These are phyloP conservation scores for Acer yangbiense DNA, from an alignment of 345 rosid genomes.

Conservation along the genomic window DNA sequence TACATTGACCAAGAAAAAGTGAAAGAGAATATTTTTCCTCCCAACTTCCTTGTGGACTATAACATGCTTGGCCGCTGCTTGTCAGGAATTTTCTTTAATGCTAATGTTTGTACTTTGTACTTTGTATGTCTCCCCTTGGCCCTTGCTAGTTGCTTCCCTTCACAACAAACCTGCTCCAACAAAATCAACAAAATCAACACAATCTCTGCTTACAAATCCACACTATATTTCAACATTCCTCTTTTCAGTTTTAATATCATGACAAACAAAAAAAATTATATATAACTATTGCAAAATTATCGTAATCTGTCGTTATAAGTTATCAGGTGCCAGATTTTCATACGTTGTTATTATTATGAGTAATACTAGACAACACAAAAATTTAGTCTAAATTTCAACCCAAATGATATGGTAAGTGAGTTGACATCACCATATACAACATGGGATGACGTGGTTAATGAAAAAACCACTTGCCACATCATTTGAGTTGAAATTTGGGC, in stretches of 20 bases:
- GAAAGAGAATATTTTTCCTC: neutral
- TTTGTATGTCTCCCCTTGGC: neutral
- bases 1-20: neutral
- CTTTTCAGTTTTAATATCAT: neutral
- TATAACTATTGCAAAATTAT: too few species aligned
- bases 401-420: too few species aligned
- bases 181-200: neutral
- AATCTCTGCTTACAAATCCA: neutral
- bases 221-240: neutral
- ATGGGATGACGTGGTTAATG: too few species aligned
- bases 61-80: too few species aligned
- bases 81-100: neutral
- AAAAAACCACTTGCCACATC: too few species aligned
- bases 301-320: too few species aligned
- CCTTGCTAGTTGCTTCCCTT: neutral
- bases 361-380: too few species aligned
- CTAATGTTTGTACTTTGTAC: neutral
- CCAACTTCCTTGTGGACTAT: neutral
- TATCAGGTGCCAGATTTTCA: too few species aligned
- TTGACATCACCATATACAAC: too few species aligned
- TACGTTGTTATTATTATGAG: too few species aligned
- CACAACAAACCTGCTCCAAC: conserved; percentile 3
- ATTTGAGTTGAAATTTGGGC: too few species aligned
- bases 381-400: too few species aligned
- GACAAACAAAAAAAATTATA: neutral